phyloP scores from a whole-genome alignment of 495 filamentous ascomycete genomes.

The Penicillium mononematosum region DNA sequence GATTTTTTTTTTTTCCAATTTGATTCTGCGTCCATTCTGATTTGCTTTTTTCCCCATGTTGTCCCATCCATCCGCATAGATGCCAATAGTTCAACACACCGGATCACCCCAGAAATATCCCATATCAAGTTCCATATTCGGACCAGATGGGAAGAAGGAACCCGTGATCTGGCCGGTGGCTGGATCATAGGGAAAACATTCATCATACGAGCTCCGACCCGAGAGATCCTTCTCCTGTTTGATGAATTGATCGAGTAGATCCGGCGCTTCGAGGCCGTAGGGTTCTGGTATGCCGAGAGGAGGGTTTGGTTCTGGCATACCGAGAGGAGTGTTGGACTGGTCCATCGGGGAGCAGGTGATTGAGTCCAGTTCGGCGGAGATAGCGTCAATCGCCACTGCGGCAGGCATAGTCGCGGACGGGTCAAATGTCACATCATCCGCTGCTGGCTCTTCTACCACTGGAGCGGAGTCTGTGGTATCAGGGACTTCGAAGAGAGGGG shows the following conservation, averaged over 20 bases:
- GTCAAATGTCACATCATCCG: constrained; percentile 26
- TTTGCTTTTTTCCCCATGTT: not conserved
- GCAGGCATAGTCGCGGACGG: constrained; percentile 13
- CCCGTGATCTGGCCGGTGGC: constrained; percentile 43
- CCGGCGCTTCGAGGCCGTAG: constrained; percentile 25
- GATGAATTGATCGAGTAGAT: constrained; percentile 27
- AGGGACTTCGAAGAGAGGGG: constrained; percentile 22
- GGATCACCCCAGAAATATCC: constrained; percentile 38
- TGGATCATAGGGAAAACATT: constrained; percentile 41
- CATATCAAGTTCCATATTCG: constrained; percentile 38
- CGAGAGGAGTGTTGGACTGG: constrained; percentile 21
- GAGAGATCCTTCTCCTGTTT: constrained; percentile 24
- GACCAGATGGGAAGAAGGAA: constrained; percentile 38
- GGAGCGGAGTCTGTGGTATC: constrained; percentile 12
- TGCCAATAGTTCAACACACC: constrained; percentile 21
- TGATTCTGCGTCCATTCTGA: constrained; percentile 4
- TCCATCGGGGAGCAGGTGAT: constrained; percentile 33
- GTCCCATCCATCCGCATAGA: not conserved
- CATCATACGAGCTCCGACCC: constrained; percentile 29
- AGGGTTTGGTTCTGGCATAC: constrained; percentile 15
- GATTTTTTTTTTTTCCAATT: constrained; percentile 3
- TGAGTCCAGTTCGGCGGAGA: constrained; percentile 28
- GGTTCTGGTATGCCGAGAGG: constrained; percentile 21
- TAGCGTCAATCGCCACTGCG: constrained; percentile 18
- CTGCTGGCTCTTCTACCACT: constrained; percentile 5